These are phyloP conservation scores for Dissophora ornata DNA, from an alignment of 192 early-diverging fungal genomes.

Conservation along the genomic window DNA sequence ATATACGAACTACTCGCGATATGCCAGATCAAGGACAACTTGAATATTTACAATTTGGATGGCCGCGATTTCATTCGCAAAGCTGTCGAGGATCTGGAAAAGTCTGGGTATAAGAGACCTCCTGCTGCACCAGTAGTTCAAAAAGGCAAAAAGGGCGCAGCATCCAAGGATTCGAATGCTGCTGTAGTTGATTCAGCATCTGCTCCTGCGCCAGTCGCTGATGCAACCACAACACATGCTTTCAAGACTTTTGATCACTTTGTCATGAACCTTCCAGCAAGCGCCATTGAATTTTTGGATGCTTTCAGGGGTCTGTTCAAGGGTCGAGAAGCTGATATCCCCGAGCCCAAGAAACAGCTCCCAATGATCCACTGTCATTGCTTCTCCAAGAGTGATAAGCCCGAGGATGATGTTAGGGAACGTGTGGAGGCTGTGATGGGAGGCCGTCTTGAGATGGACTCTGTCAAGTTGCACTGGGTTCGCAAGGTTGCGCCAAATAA, in stretches of 20 bases:
- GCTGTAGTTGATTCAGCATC: constrained; percentile 17
- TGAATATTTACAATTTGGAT: constrained; percentile 88
- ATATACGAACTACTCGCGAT: too few species aligned
- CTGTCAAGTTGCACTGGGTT: constrained; percentile 78
- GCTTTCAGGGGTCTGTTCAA: constrained; percentile 87
- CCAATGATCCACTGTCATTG: constrained; percentile 96
- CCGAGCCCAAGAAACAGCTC: constrained; percentile 59
- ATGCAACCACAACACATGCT: background rate
- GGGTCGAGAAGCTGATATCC: constrained; percentile 58
- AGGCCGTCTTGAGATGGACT: constrained; percentile 25
- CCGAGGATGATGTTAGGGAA: constrained; percentile 76
- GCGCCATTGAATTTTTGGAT: constrained; percentile 96
- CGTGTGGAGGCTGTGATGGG: constrained; percentile 40
- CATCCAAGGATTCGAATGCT: constrained; percentile 30
- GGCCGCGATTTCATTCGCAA: constrained; percentile 90
- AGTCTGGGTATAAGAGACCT: constrained; percentile 36
- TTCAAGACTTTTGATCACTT: constrained; percentile 90
- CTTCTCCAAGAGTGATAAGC: constrained; percentile 85
- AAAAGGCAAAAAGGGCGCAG: constrained; percentile 38
- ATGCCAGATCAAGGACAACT: constrained; percentile 67
- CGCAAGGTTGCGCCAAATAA: constrained; percentile 98
- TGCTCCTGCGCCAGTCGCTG: constrained; percentile 33
- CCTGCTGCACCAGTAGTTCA: constrained; percentile 11
- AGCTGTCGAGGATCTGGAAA: constrained; percentile 74
- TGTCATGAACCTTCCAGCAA: constrained; percentile 98